Evolutionary conservation across 2,329 filamentous ascomycete species (phyloP), one percentile per base, ranked within the genome.

Genomic region (Penicillium corylophilum): DNA sequence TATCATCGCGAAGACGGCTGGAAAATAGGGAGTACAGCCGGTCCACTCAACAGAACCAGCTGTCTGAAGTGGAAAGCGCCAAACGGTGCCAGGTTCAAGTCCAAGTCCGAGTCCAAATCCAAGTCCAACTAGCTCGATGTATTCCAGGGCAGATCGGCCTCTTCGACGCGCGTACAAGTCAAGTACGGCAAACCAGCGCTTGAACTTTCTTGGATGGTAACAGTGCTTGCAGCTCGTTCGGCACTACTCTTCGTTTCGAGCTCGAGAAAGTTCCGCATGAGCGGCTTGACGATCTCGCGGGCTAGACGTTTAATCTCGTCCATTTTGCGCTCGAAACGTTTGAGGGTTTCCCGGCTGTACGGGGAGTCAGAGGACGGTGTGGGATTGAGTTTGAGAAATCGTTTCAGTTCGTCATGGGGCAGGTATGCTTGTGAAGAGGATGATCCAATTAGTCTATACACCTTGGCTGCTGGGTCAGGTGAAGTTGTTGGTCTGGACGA

Each of bases 291-390:
- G 15, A 88, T 79, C 64, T 95, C 90, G 47, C 88, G 80, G 6
- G 92, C 93, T 66, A 93, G 81, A 50, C 82, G 81, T 75, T 96
- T 96, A 48, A 96, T 79, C 76, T 96, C 92, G 53, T 96, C 90
- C 60, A 96, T 81, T 50, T 90, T 82, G 64, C 88, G 85, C 76
- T 96, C 93, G 61, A 96, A 95, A 4, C 88, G 80, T 54, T 87
- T 83, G 44, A 96, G 72, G 56, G 90, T 93, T n/a, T 96, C 92
- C 16, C 92, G 82, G 40, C 82, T 90, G 73, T 96, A 96, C 7
- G 93, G 73, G 18, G 70, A 67, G 26, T 69, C 73, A 0, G 94
- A 88, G 4, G 73, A 71, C 1, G 66, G 63, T 5, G 71, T 71
- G 0, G 90, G 88, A 10, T 84, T 86, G 20, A 93, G 77, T 69